These are phyloP conservation scores for Teratosphaeriaceae sp. DNA, from an alignment of 2,329 filamentous ascomycete species.

Conservation along the genomic window DNA sequence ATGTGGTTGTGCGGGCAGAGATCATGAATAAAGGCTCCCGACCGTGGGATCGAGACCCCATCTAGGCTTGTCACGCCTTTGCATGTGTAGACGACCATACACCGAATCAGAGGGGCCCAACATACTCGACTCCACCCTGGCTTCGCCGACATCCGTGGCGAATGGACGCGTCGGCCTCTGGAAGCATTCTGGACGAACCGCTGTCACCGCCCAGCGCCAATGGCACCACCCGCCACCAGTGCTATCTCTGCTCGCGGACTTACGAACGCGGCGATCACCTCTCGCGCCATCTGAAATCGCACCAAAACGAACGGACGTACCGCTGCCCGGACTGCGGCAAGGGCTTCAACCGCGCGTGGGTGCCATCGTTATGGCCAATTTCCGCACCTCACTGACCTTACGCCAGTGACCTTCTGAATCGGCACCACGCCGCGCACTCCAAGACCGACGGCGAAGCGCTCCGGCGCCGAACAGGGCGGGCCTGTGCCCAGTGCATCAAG, in stretches of 20 bases:
- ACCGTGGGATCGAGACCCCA: too few relatives aligned
- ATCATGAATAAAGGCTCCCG: too few relatives aligned
- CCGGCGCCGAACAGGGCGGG: conserved; percentile 17
- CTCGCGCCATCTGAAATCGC: conserved; percentile 20
- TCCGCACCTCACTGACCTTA: not conserved
- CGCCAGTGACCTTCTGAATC: conserved; percentile 18
- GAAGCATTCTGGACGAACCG: not conserved
- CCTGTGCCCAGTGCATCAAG: conserved; percentile 20
- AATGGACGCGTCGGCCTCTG: too few relatives aligned
- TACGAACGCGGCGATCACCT: conserved; percentile 23
- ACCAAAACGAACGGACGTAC: conserved; percentile 22
- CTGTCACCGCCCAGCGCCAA: not conserved
- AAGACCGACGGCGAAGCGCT: conserved; percentile 17
- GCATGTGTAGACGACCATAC: too few relatives aligned
- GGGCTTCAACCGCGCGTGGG: conserved; percentile 21
- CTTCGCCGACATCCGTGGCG: too few relatives aligned
- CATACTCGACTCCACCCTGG: too few relatives aligned
- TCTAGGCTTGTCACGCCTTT: too few relatives aligned
- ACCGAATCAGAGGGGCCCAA: too few relatives aligned
- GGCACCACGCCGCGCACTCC: conserved; percentile 20
- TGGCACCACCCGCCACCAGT: conserved; percentile 12
- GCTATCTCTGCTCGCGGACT: conserved; percentile 18
- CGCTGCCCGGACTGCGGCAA: conserved; percentile 21
- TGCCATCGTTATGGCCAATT: not conserved
- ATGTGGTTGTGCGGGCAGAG: too few relatives aligned